Evolutionary conservation across 352 stramenopile species (phyloP).

Genomic region (Phytophthora colocasiae): DNA sequence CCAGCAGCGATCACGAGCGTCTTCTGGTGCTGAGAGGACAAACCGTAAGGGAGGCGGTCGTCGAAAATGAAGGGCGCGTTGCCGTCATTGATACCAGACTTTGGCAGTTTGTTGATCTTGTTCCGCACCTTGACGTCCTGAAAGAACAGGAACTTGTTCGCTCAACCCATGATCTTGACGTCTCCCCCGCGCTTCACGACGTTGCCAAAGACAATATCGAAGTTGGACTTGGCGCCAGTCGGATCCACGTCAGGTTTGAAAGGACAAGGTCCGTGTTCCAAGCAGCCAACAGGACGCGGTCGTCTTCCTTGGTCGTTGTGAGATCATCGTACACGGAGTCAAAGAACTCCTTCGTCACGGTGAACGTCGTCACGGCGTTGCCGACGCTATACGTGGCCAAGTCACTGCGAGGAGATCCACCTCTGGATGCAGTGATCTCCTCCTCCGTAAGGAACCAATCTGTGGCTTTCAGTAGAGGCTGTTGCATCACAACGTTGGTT

Average conservation of each 20-base stretch:
- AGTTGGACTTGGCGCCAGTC: constrained; percentile 40
- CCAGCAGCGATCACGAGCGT: constrained; percentile 37
- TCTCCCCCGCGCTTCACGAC: constrained; percentile 34
- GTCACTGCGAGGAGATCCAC: constrained; percentile 45
- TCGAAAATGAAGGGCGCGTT: constrained; percentile 53
- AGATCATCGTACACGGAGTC: constrained; percentile 49
- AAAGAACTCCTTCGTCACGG: constrained; percentile 54
- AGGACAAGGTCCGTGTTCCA: constrained; percentile 60
- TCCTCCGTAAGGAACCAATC: constrained; percentile 65
- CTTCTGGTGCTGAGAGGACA: constrained; percentile 62
- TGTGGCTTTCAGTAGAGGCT: constrained; percentile 53
- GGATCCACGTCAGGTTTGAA: constrained; percentile 38
- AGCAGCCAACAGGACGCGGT: constrained; percentile 45
- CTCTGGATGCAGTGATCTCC: constrained; percentile 54
- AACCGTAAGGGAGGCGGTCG: constrained; percentile 45
- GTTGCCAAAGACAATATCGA: constrained; percentile 40
- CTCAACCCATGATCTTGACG: constrained; percentile 58
- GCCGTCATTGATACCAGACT: constrained; percentile 27
- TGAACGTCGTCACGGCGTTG: constrained; percentile 56
- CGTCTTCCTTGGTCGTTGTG: constrained; percentile 23
- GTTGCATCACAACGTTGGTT: constrained; percentile 17
- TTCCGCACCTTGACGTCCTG: constrained; percentile 51
- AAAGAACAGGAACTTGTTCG: constrained; percentile 52
- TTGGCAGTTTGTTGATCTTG: constrained; percentile 50
- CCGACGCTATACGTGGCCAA: constrained; percentile 38